These are phyloP conservation scores for Chamaecyparis obtusa DNA, from an alignment of 75 land plant species.

Conservation along the genomic window DNA sequence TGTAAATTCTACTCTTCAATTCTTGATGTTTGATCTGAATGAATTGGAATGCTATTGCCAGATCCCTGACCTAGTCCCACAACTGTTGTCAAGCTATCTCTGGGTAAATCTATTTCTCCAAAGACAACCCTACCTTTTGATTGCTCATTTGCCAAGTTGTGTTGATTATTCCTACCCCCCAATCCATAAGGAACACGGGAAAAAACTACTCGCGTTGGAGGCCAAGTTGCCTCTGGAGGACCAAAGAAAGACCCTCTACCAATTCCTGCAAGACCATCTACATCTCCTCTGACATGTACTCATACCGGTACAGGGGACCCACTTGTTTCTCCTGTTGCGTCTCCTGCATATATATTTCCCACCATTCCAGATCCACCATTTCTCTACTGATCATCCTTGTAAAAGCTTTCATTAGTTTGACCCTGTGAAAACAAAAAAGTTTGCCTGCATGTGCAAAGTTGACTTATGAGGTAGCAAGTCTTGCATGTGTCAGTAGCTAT, in stretches of 20 bases:
- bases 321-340: constrained; percentile 46
- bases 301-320: constrained; percentile 55
- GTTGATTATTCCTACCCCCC: constrained; percentile 70
- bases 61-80: constrained; percentile 78
- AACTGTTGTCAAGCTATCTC: constrained; percentile 79
- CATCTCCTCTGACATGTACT: constrained; percentile 75
- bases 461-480: constrained; percentile 59
- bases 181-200: constrained; percentile 77
- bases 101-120: constrained; percentile 55
- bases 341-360: constrained; percentile 54
- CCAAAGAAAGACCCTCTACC: constrained; percentile 75
- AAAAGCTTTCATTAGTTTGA: constrained; percentile 24
- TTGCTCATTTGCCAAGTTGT: constrained; percentile 69
- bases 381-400: constrained; percentile 63
- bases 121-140: constrained; percentile 62
- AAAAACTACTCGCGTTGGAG: constrained; percentile 80
- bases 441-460: constrained; percentile 72
- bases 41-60: constrained; percentile 26
- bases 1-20: constrained; percentile 44
- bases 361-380: constrained; percentile 35
- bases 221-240: constrained; percentile 67
- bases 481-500: constrained; percentile 84
- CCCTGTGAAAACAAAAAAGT: constrained; percentile 53
- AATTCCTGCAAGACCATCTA: constrained; percentile 94
- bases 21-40: constrained; percentile 50